Evolutionary conservation across 176 grass and related monocot genomes (phyloP).

Genomic region (Carex cristatella): DNA sequence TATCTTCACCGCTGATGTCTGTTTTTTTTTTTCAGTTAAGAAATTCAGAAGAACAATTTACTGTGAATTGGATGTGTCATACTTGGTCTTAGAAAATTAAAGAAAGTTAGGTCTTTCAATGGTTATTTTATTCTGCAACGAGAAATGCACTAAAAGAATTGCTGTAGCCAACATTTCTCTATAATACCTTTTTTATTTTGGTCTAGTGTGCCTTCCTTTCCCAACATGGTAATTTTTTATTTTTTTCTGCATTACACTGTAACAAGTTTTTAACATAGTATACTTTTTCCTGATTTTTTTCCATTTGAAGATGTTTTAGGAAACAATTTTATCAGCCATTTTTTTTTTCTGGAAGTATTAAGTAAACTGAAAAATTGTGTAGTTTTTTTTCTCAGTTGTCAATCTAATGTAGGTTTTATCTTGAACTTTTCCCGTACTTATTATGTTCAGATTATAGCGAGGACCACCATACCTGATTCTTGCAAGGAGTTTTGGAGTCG

Average conservation of each 20-base stretch:
- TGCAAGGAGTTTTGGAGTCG: slow-evolving; percentile 35
- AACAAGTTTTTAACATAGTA: background rate
- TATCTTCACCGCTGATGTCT: slow-evolving; percentile 47
- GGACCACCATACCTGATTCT: slow-evolving; percentile 37
- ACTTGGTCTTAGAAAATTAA: slow-evolving; percentile 1
- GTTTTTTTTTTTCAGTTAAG: background rate
- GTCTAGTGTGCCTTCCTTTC: background rate
- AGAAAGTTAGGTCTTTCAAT: background rate
- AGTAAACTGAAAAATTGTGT: background rate
- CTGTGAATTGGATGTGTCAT: background rate
- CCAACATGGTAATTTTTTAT: background rate
- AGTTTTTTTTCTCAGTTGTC: background rate
- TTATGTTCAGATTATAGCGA: background rate
- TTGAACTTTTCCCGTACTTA: background rate
- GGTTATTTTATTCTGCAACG: background rate
- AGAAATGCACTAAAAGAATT: background rate
- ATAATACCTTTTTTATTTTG: background rate
- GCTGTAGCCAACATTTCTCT: background rate
- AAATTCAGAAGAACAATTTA: slow-evolving; percentile 2
- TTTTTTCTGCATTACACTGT: background rate
- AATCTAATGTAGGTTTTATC: slow-evolving; percentile 4
- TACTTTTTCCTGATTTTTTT: background rate
- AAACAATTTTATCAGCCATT: background rate
- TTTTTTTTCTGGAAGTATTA: background rate
- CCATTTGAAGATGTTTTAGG: background rate